These are phyloP conservation scores for Claviceps arundinis DNA, from an alignment of 2,329 filamentous ascomycete genomes.

Conservation along the genomic window DNA sequence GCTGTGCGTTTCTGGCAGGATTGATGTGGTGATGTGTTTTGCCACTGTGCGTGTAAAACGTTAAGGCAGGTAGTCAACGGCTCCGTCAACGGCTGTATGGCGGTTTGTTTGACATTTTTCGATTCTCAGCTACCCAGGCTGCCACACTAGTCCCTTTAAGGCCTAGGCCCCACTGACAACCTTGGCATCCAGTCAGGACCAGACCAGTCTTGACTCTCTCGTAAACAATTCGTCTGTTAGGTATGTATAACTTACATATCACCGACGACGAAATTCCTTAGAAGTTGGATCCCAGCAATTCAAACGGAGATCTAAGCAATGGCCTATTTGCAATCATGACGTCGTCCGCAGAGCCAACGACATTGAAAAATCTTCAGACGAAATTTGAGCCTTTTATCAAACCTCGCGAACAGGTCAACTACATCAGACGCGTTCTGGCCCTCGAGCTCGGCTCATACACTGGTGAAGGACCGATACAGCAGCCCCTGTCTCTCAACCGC, in stretches of 20 bases:
- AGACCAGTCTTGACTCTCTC: background rate
- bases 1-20: slow-evolving; percentile 8
- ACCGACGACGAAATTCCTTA: background rate
- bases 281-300: background rate
- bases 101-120: slow-evolving; percentile 20
- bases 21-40: background rate
- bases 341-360: slow-evolving; percentile 16
- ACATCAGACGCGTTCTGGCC: slow-evolving; percentile 41
- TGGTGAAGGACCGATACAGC: slow-evolving; percentile 26
- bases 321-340: slow-evolving; percentile 12
- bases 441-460: slow-evolving; percentile 38
- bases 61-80: background rate
- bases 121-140: slow-evolving; percentile 14
- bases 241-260: no score
- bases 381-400: slow-evolving; percentile 40
- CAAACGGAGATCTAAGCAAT: background rate
- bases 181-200: no score
- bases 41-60: background rate
- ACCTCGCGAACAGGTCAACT: slow-evolving; percentile 41
- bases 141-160: slow-evolving; percentile 5
- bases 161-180: background rate
- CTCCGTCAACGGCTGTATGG: background rate
- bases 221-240: background rate
- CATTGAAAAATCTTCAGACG: slow-evolving; percentile 23
- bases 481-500: slow-evolving; percentile 36